phyloP scores from a whole-genome alignment of 768 basidiomycete species.

The Mycena indigotica region DNA sequence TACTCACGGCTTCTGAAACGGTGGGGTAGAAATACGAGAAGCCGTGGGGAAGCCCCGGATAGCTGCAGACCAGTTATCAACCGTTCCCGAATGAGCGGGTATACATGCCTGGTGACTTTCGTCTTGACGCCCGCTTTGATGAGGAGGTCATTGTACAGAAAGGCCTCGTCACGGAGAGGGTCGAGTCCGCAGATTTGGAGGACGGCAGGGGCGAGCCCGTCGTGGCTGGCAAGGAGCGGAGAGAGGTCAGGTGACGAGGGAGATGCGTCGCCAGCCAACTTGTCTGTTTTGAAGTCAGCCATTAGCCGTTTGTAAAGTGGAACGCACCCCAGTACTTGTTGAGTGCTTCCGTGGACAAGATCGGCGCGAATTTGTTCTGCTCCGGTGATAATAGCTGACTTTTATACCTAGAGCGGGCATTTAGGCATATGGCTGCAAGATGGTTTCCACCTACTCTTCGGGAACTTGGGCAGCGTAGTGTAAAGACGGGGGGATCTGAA shows the following conservation, averaged over 20 bases:
- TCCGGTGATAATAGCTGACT: not conserved
- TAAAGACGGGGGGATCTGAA: slow-evolving; percentile 12
- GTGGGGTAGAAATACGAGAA: not conserved
- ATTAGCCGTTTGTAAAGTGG: too few species aligned
- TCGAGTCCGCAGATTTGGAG: not conserved
- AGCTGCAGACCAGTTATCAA: too few species aligned
- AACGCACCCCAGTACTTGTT: too few species aligned
- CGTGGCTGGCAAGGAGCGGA: not conserved
- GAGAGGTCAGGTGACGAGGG: not conserved
- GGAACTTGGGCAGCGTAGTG: slow-evolving; percentile 6
- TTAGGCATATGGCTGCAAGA: not conserved
- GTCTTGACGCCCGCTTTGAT: not conserved
- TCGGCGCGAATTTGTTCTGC: too few species aligned
- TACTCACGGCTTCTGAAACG: not conserved
- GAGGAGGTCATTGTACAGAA: not conserved
- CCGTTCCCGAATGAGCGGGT: too few species aligned
- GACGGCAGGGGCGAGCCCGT: not conserved
- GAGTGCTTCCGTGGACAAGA: too few species aligned
- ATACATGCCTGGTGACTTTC: not conserved
- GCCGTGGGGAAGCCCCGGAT: not conserved
- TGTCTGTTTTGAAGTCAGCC: too few species aligned
- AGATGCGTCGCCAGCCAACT: not conserved
- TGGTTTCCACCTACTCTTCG: slow-evolving; percentile 9
- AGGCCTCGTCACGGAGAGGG: not conserved
- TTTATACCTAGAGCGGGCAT: not conserved